Percentiles rank a stretch among this genome's conserved stretches.
phyloP scores from a whole-genome alignment of 2,329 filamentous ascomycete genomes.

The Teratosphaeria pseudoeucalypti region DNA sequence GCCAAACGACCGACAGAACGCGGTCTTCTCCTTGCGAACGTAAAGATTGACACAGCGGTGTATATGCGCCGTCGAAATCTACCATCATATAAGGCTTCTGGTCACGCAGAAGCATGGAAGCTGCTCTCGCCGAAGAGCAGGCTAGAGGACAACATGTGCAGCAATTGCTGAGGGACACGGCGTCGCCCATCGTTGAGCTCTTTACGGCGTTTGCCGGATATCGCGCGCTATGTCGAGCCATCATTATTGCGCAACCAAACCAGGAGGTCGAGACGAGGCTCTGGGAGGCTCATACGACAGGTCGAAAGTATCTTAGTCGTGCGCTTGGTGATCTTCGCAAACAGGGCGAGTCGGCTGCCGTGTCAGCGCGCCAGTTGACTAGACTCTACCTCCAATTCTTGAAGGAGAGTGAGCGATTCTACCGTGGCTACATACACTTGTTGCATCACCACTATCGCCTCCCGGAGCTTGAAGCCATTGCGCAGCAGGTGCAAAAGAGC shows the following conservation, averaged over 20 bases:
- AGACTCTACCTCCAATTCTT: constrained; percentile 77
- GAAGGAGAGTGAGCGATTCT: constrained; percentile 79
- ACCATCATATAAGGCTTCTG: background rate
- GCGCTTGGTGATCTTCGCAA: constrained; percentile 46
- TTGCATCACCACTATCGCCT: constrained; percentile 54
- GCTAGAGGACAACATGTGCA: constrained; percentile 18
- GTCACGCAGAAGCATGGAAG: constrained; percentile 20
- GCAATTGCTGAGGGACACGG: constrained; percentile 14
- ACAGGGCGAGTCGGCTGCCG: constrained; percentile 42
- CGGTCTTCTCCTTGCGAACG: constrained; percentile 3
- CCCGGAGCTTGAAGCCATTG: constrained; percentile 48
- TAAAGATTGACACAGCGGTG: background rate
- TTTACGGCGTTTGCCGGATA: constrained; percentile 32
- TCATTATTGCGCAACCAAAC: constrained; percentile 62
- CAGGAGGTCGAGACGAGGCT: constrained; percentile 59
- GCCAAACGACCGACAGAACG: constrained; percentile 33
- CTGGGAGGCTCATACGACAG: constrained; percentile 67
- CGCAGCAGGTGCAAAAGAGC: constrained; percentile 24
- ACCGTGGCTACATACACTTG: constrained; percentile 72
- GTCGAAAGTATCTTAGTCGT: constrained; percentile 70
- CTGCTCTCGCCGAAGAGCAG: constrained; percentile 21
- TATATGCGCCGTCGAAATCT: constrained; percentile 11
- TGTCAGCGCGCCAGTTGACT: constrained; percentile 65
- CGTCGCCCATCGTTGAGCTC: constrained; percentile 14
- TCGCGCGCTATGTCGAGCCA: constrained; percentile 60